Evolutionary conservation across 148 eudicot species (phyloP).

Genomic region (Rhododendron henanense): DNA sequence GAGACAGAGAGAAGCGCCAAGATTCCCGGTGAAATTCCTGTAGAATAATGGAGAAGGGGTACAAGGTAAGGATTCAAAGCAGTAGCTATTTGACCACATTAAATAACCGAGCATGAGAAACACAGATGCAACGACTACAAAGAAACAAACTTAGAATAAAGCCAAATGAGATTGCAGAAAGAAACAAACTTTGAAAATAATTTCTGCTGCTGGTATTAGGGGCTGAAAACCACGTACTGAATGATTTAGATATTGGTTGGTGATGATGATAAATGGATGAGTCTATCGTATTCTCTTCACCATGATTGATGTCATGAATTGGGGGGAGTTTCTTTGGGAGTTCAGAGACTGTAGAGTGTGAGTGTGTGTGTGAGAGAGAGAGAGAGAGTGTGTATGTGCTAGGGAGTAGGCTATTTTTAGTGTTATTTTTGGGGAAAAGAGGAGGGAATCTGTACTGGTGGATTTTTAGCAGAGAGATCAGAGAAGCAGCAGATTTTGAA

Average conservation of each 20-base stretch:
- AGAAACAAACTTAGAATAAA: neutral
- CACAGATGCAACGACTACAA: neutral
- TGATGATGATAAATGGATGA: neutral
- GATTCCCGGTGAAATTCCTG: constrained; percentile 12
- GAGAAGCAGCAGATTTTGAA: neutral
- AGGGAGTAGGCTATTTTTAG: no score
- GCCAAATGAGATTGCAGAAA: neutral
- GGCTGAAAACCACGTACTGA: neutral
- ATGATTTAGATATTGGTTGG: neutral
- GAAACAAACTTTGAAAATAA: neutral
- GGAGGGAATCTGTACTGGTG: neutral
- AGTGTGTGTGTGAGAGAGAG: neutral
- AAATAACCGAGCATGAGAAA: neutral
- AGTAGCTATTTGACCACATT: neutral
- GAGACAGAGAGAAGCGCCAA: constrained; percentile 6
- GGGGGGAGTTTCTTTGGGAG: neutral
- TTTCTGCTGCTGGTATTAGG: neutral
- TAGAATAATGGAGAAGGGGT: neutral
- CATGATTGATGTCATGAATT: neutral
- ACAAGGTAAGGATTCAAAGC: constrained; percentile 1
- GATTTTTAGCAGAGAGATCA: neutral
- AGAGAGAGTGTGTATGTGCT: neutral
- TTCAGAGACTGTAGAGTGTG: neutral
- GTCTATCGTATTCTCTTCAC: neutral
- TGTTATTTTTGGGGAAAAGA: neutral